phyloP scores from a whole-genome alignment of 2,329 filamentous ascomycete species.

The Ploettnerulaceae sp. region DNA sequence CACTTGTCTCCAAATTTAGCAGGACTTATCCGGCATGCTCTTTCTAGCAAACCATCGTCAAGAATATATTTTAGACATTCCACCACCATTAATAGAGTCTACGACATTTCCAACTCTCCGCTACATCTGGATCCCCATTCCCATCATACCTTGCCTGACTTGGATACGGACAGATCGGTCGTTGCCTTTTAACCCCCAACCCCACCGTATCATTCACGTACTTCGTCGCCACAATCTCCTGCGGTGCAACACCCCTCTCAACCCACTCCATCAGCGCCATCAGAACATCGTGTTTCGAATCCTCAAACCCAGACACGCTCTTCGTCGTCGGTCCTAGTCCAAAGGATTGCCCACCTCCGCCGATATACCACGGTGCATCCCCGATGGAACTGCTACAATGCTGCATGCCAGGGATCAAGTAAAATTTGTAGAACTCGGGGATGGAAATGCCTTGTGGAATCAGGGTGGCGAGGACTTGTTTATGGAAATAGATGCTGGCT shows the following conservation, averaged over 20 bases:
- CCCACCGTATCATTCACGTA: constrained; percentile 37
- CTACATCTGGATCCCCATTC: constrained; percentile 14
- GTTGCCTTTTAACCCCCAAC: constrained; percentile 40
- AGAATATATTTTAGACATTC: no score
- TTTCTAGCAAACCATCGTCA: no score
- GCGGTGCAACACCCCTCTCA: constrained; percentile 37
- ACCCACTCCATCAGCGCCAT: constrained; percentile 46
- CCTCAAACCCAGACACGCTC: constrained; percentile 40
- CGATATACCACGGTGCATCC: constrained; percentile 41
- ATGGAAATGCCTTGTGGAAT: constrained; percentile 34
- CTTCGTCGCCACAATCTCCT: constrained; percentile 36
- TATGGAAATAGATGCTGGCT: constrained; percentile 48
- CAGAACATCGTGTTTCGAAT: constrained; percentile 43
- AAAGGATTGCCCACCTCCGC: constrained; percentile 29
- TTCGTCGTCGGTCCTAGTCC: constrained; percentile 28
- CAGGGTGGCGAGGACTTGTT: constrained; percentile 43
- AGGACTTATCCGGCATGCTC: no score
- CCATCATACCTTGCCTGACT: constrained; percentile 15
- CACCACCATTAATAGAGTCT: no score
- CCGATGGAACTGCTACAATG: constrained; percentile 40
- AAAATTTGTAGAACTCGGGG: constrained; percentile 43
- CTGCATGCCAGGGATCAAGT: constrained; percentile 46
- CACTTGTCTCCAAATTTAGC: no score
- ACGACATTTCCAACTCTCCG: constrained; percentile 26
- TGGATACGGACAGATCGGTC: constrained; percentile 42